These are phyloP conservation scores for Madurella fahalii DNA, from an alignment of 2,329 filamentous ascomycete species.

Conservation along the genomic window DNA sequence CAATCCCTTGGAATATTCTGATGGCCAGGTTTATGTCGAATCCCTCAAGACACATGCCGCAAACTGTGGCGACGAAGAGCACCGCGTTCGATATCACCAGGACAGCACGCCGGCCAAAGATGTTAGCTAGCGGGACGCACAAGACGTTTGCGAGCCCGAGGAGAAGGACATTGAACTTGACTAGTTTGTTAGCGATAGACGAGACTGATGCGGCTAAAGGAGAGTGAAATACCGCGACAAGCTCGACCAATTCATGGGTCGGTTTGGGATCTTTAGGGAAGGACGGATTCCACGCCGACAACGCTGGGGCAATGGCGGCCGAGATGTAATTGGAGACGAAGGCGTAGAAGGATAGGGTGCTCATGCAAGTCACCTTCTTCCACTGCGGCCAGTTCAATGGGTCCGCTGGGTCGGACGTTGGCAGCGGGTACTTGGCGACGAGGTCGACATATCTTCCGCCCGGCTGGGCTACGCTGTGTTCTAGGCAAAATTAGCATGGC, in stretches of 20 bases:
- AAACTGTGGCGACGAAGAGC: constrained; percentile 24
- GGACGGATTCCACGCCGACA: constrained; percentile 30
- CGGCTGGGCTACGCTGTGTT: constrained; percentile 8
- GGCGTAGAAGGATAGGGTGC: constrained; percentile 30
- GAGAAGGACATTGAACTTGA: constrained; percentile 33
- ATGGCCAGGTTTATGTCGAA: constrained; percentile 28
- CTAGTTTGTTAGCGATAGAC: background rate
- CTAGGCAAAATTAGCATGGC: background rate
- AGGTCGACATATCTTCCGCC: constrained; percentile 13
- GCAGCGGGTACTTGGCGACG: constrained; percentile 24
- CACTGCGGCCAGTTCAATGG: constrained; percentile 35
- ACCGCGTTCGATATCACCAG: constrained; percentile 29
- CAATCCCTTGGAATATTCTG: constrained; percentile 33
- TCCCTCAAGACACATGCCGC: constrained; percentile 20
- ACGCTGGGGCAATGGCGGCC: constrained; percentile 31
- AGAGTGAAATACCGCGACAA: constrained; percentile 30
- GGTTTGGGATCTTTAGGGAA: constrained; percentile 29
- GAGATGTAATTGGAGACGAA: constrained; percentile 34
- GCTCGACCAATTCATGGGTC: constrained; percentile 27
- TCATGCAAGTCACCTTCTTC: constrained; percentile 31
- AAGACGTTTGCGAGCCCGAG: constrained; percentile 34
- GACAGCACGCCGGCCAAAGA: constrained; percentile 32
- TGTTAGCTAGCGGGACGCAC: constrained; percentile 37
- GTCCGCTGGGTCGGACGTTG: constrained; percentile 33
- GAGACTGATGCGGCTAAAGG: background rate